Base-by-base conservation (phyloP, 306 rosid genomes). In the Chamaecrista fasciculata region DNA sequence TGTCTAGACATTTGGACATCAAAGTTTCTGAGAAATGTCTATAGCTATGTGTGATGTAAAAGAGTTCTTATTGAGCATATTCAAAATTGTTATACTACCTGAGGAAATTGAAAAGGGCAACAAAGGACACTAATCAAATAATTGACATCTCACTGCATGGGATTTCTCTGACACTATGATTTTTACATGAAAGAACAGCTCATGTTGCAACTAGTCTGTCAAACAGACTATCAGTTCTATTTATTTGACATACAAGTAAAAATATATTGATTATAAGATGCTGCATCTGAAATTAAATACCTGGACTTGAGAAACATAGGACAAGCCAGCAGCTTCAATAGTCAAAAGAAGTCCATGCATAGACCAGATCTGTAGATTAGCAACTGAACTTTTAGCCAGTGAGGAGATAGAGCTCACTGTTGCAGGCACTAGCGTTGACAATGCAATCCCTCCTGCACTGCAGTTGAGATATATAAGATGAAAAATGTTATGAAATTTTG, bases 361-460 rank as follows among this genome's bases (percentile, higher is more conserved):
- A 76, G 98, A 83, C 98, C 98, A 93, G 62, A 85, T 88, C 82
- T 88, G 97, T 81, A 93, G 85, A 79, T 82, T 75, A 73, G 96
- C 83, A 67, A 85, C 75, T 40, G 85, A 80, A 88, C 98, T 90
- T 79, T 87, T 91, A 55, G 96, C 91, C 57, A 93, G 79, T 71
- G 82, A 70, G 52, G 97, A 88, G 62, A 93, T 83, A 71, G 91
- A 88, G 86, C 85, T 88, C 81, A 93, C 98, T 49, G 98, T 93
- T 79, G 87, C 86, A 7, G 98, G 96, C 77, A 93, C 98, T 71
- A 93, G 82, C 61, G 96, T 90, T 63, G 98, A 90, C 78, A 93
- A 68, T 62, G 98, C 98, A 89, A 93, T 93, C 72, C 98, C 98
- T 80, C 98, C 98, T 74, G 97, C 98, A 80, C 98, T 93, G 97